Base-by-base conservation (phyloP, 2,329 filamentous ascomycete genomes). In the Ilyonectria robusta region DNA sequence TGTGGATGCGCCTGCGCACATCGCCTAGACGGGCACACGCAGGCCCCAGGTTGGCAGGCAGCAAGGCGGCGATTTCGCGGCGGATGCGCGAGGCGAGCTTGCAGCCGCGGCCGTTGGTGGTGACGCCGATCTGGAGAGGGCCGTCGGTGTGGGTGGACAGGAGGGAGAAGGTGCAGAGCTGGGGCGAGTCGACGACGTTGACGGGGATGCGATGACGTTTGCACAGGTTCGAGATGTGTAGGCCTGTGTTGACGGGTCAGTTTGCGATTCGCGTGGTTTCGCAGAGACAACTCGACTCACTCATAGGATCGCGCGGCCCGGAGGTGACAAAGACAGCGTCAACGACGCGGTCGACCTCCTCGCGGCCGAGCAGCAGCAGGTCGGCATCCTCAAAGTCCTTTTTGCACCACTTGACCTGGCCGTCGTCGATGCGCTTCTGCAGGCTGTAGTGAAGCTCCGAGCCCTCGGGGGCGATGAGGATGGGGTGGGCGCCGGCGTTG, bases 31-130 rank as follows among this genome's bases (percentile, higher is more conserved):
- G 88, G 46, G 91, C 89, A 47, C 97, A 94, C 0, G 95, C 94
- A 21, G 81, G 80, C 6, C 96, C 96, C 6, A 98, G 86, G 19
- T 92, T 87, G 2, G 85, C 79, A 0, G 96, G 96, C 3, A 99
- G 85, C 0, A 91, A 89, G 0, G 94, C 88, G 2, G 94, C 93
- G 67, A 99, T 93, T 76, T 98, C 96, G 63, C 96, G 89, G 17
- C 95, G 90, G 75, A 99, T 94, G 29, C 96, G 88, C 10, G 94
- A 94, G 6, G 96, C 94, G 33, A 99, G 88, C 81, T 97, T 98
- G 84, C 96, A 98, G 2, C 96, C 96, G 74, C 93, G 92, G 21
- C 96, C 95, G 65, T 97, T 98, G 1, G 96, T 98, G 3, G 96
- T 98, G 65, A 99, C 93, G 68, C 96, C 96, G 67, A 99, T 92